Base-by-base conservation (phyloP, 768 basidiomycete species). In the Suillus ampliporus region DNA sequence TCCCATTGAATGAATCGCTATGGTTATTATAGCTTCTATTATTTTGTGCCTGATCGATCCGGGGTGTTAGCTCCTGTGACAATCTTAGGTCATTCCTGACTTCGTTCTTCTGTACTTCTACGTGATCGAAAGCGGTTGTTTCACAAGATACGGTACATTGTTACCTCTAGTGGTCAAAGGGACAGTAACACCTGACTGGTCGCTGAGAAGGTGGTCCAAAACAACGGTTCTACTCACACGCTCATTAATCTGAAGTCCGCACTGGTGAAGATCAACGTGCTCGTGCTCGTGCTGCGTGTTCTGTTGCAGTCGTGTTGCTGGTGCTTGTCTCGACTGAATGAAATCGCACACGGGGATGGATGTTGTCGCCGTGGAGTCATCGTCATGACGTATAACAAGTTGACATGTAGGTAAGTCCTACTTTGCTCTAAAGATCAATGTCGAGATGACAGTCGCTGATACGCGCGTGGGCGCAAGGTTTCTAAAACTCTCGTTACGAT, bases 21-120 rank as follows among this genome's bases (percentile, higher is more conserved):
- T n/a, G n/a, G 10, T 56, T 40, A 6, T 38, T 23, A 38, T 17
- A 17, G 23, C 23, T 54, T 54, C 15, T 23, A 11, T n/a, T 53
- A 15, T 23, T 11, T 2, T 19, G 15, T 19, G 41, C 41, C 17
- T 14, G 2, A 4, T 38, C 37, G 13, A n/a, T 52, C 51, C 13
- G n/a, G 34, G 51, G 85, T 89, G 66, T 5, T 3, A 9, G 47
- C 47, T 48, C 51, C 21, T 34, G 34, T 41, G 41, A 41, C 41
- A 52, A 9, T 35, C n/a, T n/a, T 34, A 19, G 11, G 31, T 52
- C 19, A 19, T 34, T 11, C 51, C 48, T 31, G 28, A 48, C 23
- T 26, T n/a, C 10, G 37, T 38, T 38, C 10, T 11, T 38, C 10
- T 4, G 10, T 2, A 38, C 40, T 41, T 41, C 15, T 5, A 10